A percentile compares a stretch with the other conserved stretches of the same genome.
These are phyloP conservation scores for Fusarium bulbicola DNA, from an alignment of 2,329 filamentous ascomycete genomes.

Conservation along the genomic window DNA sequence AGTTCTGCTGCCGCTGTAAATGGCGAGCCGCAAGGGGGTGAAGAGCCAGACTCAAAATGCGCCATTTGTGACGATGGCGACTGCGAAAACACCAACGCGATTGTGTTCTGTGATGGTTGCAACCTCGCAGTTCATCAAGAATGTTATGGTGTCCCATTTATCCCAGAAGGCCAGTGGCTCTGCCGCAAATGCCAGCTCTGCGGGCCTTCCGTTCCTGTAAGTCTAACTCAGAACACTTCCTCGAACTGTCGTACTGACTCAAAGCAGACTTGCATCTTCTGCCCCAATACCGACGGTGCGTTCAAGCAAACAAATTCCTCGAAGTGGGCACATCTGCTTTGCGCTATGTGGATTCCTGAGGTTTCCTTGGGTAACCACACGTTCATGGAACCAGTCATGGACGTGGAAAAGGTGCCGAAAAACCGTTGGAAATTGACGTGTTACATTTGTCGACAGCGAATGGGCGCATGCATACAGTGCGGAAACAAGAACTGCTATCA, in stretches of 20 bases:
- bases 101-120: slow-evolving; percentile 98
- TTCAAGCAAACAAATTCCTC: slow-evolving; percentile 98
- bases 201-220: slow-evolving; percentile 85
- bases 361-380: slow-evolving; percentile 94
- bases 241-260: slow-evolving; percentile 25
- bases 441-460: slow-evolving; percentile 96
- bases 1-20: slow-evolving; percentile 96
- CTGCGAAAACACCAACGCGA: slow-evolving; percentile 98
- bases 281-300: slow-evolving; percentile 94
- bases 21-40: slow-evolving; percentile 82
- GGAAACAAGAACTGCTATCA: slow-evolving; percentile 97
- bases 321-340: slow-evolving; percentile 96
- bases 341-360: slow-evolving; percentile 98
- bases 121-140: slow-evolving; percentile 98
- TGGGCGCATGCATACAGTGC: slow-evolving; percentile 98
- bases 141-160: slow-evolving; percentile 98
- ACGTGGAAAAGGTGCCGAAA: slow-evolving; percentile 96
- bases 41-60: slow-evolving; percentile 97
- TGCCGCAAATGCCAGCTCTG: slow-evolving; percentile 97
- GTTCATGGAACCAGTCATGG: slow-evolving; percentile 98
- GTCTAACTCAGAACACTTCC: slow-evolving; percentile 41
- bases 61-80: slow-evolving; percentile 99
- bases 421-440: slow-evolving; percentile 92
- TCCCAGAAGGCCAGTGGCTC: slow-evolving; percentile 97
- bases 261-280: slow-evolving; percentile 89